Evolutionary conservation across 257 asterid genomes (phyloP).

Genomic region (Pogostemon cablin): DNA sequence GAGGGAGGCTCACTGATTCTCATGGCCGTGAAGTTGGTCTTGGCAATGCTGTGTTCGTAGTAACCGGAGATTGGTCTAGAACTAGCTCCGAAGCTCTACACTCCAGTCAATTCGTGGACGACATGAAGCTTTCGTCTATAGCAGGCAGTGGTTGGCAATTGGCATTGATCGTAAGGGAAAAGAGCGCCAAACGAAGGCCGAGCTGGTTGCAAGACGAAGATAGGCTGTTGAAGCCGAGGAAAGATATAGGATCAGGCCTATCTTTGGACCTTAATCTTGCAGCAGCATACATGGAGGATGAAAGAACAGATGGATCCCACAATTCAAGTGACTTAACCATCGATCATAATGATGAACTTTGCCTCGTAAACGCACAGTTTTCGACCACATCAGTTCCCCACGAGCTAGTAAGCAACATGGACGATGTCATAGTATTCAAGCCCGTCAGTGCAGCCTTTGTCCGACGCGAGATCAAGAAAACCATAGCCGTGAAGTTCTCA

Average conservation of each 20-base stretch:
- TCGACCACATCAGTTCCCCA: slow-evolving; percentile 69
- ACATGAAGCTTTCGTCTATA: slow-evolving; percentile 44
- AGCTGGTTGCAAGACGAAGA: slow-evolving; percentile 55
- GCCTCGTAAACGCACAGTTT: slow-evolving; percentile 50
- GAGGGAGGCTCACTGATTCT: slow-evolving; percentile 83
- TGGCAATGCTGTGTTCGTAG: slow-evolving; percentile 73
- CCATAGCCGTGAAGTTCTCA: slow-evolving; percentile 61
- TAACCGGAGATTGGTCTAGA: slow-evolving; percentile 87
- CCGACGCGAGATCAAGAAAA: slow-evolving; percentile 75
- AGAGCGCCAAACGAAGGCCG: slow-evolving; percentile 57
- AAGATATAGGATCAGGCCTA: slow-evolving; percentile 50
- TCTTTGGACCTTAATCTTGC: slow-evolving; percentile 78
- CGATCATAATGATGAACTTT: slow-evolving; percentile 70
- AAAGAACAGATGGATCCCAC: slow-evolving; percentile 63
- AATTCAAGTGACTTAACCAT: slow-evolving; percentile 77
- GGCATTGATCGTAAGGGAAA: slow-evolving; percentile 62
- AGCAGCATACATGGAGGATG: slow-evolving; percentile 48
- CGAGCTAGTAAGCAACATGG: slow-evolving; percentile 61
- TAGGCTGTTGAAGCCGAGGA: slow-evolving; percentile 49
- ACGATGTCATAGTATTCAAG: slow-evolving; percentile 74
- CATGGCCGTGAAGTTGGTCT: slow-evolving; percentile 91
- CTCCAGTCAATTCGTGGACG: slow-evolving; percentile 48
- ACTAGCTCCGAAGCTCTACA: slow-evolving; percentile 36
- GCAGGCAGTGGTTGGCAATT: slow-evolving; percentile 67
- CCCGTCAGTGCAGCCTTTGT: slow-evolving; percentile 63